Conservation (phyloP, 2,329 filamentous ascomycete genomes). For the Samsoniella hepiali region DNA sequence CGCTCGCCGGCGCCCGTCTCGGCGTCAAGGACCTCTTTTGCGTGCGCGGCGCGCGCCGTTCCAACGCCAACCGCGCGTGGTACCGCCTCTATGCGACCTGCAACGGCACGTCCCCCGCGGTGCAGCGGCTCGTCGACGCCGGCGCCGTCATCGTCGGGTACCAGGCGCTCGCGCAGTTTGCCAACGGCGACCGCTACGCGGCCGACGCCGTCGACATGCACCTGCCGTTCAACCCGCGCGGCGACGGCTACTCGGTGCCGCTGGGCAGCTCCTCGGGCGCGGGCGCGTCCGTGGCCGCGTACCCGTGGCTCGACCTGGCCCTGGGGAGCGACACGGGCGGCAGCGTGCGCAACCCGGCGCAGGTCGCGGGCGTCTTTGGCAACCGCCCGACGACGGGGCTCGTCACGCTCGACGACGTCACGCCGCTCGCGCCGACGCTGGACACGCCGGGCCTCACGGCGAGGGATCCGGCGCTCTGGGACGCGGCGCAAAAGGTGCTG, state of each 20-base stretch:
- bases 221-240: slow-evolving; percentile 26
- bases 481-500: slow-evolving; percentile 9
- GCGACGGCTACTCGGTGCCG: slow-evolving; percentile 25
- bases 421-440: slow-evolving; percentile 18
- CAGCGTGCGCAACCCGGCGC: slow-evolving; percentile 21
- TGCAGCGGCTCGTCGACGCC: slow-evolving; percentile 54
- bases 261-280: slow-evolving; percentile 24
- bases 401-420: slow-evolving; percentile 19
- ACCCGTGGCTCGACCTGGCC: slow-evolving; percentile 26
- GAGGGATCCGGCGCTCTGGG: slow-evolving; percentile 19
- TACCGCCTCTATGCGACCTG: slow-evolving; percentile 48
- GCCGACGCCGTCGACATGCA: slow-evolving; percentile 37
- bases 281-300: slow-evolving; percentile 24
- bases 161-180: slow-evolving; percentile 42
- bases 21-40: slow-evolving; percentile 53
- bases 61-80: slow-evolving; percentile 53
- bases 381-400: slow-evolving; percentile 20
- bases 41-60: slow-evolving; percentile 48
- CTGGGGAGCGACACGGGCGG: slow-evolving; percentile 25
- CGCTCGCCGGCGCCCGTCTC: slow-evolving; percentile 46
- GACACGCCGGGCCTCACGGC: slow-evolving; percentile 21
- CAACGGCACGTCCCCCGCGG: slow-evolving; percentile 43
- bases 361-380: slow-evolving; percentile 19
- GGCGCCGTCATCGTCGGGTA: slow-evolving; percentile 49
- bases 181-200: slow-evolving; percentile 37